Conservation (phyloP, 1,284 basidiomycete genomes). For the Ustilago bromivora region DNA sequence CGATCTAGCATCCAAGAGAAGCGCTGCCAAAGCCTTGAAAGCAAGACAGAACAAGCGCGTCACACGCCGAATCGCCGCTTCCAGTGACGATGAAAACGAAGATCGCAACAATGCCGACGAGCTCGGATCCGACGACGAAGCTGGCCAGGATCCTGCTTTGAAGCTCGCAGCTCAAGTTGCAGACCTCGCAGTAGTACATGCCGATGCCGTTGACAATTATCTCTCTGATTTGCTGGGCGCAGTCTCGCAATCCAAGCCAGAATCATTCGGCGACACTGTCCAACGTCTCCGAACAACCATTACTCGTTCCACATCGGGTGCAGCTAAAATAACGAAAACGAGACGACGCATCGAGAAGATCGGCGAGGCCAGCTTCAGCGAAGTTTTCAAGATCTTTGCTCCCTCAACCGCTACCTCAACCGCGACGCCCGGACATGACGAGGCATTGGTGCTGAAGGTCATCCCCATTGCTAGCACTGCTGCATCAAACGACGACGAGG, state of each 20-base stretch:
- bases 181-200: constrained; percentile 16
- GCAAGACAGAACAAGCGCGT: constrained; percentile 26
- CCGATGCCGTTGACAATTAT: background rate
- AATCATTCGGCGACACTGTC: constrained; percentile 17
- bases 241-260: constrained; percentile 32
- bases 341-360: constrained; percentile 75
- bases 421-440: background rate
- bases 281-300: constrained; percentile 9
- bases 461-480: constrained; percentile 74
- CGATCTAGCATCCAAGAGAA: background rate
- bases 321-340: background rate
- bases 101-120: constrained; percentile 2
- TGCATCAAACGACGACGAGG: constrained; percentile 38
- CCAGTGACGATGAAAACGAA: constrained; percentile 30
- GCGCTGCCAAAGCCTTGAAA: constrained; percentile 2
- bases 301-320: background rate
- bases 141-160: constrained; percentile 24
- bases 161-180: constrained; percentile 24
- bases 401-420: background rate
- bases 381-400: constrained; percentile 79
- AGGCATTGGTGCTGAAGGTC: constrained; percentile 74
- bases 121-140: constrained; percentile 27
- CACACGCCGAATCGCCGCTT: constrained; percentile 23
- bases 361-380: constrained; percentile 95
- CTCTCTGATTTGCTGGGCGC: constrained; percentile 24